phyloP scores from a whole-genome alignment of 352 stramenopile species.

The Globisporangium canariense region DNA sequence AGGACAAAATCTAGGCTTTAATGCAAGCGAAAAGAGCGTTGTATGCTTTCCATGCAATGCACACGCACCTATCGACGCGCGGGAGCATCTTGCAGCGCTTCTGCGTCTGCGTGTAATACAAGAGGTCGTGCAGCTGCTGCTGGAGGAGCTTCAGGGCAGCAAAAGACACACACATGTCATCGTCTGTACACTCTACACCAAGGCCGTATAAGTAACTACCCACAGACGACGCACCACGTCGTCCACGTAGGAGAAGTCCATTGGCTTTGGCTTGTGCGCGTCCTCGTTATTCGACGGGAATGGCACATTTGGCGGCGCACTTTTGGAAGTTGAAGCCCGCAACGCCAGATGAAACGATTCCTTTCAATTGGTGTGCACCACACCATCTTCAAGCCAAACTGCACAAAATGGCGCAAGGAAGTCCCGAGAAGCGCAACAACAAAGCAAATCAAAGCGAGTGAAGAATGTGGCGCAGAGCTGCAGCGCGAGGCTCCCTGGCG shows the following conservation, averaged over 20 bases:
- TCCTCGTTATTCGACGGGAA: neutral
- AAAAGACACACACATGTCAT: neutral
- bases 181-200: neutral
- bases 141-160: conserved; percentile 29
- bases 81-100: conserved; percentile 41
- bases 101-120: conserved; percentile 45
- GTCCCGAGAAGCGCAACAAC: neutral
- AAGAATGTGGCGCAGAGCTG: conserved; percentile 4
- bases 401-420: neutral
- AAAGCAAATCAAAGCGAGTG: neutral
- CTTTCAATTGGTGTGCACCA: neutral
- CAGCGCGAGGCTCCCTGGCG: conserved; percentile 4
- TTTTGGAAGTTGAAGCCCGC: conserved; percentile 15
- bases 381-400: neutral
- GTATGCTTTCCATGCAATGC: neutral
- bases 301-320: too few species aligned
- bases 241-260: conserved; percentile 17
- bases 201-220: too few species aligned
- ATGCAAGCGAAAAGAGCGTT: neutral
- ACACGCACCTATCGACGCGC: conserved; percentile 53
- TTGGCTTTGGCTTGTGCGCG: conserved; percentile 8
- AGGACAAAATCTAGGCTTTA: neutral
- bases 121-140: conserved; percentile 64
- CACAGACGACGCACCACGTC: conserved; percentile 1
- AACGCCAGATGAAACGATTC: neutral